phyloP scores from a whole-genome alignment of 495 filamentous ascomycete genomes.

The Penicillium ucsense region DNA sequence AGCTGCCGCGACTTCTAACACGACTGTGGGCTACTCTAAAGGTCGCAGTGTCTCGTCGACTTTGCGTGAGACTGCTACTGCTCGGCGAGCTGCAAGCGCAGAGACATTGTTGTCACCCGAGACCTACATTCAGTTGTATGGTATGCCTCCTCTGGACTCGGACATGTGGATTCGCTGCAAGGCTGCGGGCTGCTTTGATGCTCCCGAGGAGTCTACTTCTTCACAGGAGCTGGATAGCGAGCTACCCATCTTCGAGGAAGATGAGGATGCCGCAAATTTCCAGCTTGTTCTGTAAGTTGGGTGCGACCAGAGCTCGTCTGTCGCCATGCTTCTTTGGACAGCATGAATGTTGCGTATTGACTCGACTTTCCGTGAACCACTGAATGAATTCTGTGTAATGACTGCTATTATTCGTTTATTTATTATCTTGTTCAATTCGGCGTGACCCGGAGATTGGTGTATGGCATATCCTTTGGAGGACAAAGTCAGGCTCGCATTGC shows the following conservation, averaged over 20 bases:
- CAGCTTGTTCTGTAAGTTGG: constrained; percentile 30
- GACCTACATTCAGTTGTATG: constrained; percentile 36
- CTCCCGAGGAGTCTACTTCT: constrained; percentile 11
- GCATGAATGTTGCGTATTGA: too few relatives aligned
- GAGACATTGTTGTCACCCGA: constrained; percentile 28
- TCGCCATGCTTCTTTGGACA: background rate
- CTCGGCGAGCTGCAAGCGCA: constrained; percentile 10
- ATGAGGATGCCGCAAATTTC: constrained; percentile 34
- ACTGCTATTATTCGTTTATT: background rate
- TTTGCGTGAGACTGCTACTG: constrained; percentile 23
- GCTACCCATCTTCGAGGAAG: constrained; percentile 29
- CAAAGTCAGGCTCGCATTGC: too few relatives aligned
- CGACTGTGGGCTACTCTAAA: constrained; percentile 72
- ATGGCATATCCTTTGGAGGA: constrained; percentile 1
- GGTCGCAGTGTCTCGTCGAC: constrained; percentile 54
- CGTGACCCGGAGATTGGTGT: background rate
- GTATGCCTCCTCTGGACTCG: constrained; percentile 29
- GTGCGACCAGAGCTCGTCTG: background rate
- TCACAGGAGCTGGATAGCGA: constrained; percentile 16
- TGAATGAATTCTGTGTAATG: too few relatives aligned
- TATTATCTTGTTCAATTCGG: constrained; percentile 6
- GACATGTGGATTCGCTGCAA: constrained; percentile 35
- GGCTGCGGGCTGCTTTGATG: constrained; percentile 28
- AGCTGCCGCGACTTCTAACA: constrained; percentile 56
- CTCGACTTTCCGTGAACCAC: too few relatives aligned